These are phyloP conservation scores for Suillus weaverae DNA, from an alignment of 768 basidiomycete species.

Conservation along the genomic window DNA sequence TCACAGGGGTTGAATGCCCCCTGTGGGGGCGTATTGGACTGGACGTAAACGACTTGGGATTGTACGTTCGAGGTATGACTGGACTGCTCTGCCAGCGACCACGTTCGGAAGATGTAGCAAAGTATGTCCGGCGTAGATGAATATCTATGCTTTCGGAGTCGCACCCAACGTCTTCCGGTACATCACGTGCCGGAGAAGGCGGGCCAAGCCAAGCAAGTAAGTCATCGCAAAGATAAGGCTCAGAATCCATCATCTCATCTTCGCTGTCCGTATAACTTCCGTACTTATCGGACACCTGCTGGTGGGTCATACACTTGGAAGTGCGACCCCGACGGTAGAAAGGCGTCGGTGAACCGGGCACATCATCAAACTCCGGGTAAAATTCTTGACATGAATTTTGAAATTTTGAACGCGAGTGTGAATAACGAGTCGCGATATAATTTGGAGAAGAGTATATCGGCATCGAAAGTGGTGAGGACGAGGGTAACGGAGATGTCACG, in stretches of 20 bases:
- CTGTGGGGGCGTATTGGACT: slow-evolving; percentile 20
- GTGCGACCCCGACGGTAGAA: slow-evolving; percentile 1
- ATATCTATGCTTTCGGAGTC: slow-evolving; percentile 35
- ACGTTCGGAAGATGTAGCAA: slow-evolving; percentile 57
- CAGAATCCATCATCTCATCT: not conserved
- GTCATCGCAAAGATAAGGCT: not conserved
- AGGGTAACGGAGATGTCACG: slow-evolving; percentile 17
- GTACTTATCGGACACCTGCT: not conserved
- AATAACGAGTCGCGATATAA: not conserved
- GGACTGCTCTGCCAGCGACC: slow-evolving; percentile 59
- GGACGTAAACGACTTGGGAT: slow-evolving; percentile 15
- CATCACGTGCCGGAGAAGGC: not conserved
- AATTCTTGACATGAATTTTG: no score
- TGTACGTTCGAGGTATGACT: slow-evolving; percentile 27
- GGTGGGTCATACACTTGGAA: not conserved
- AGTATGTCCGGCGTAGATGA: slow-evolving; percentile 48
- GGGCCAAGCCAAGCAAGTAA: not conserved
- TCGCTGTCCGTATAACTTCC: slow-evolving; percentile 1
- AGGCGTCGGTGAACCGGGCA: slow-evolving; percentile 8
- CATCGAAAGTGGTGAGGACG: slow-evolving; percentile 23
- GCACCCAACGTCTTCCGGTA: slow-evolving; percentile 24
- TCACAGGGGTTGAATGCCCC: slow-evolving; percentile 27
- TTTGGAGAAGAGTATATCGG: slow-evolving; percentile 12
- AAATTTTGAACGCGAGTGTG: not conserved
- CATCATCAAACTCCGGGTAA: not conserved